phyloP scores from a whole-genome alignment of 2,329 filamentous ascomycete species.

The Trichoderma gracile region DNA sequence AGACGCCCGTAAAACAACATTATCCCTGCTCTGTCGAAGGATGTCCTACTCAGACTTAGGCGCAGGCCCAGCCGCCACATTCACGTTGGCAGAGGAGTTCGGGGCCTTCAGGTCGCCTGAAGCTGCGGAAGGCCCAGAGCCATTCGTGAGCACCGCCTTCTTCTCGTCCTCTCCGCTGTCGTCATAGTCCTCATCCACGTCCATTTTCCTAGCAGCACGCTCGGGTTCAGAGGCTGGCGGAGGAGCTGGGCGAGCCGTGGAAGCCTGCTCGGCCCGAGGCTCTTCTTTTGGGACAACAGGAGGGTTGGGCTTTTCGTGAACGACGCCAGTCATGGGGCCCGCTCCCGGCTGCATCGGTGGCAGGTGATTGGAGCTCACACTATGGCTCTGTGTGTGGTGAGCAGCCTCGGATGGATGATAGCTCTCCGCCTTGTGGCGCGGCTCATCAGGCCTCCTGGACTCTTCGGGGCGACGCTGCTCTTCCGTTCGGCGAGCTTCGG shows the following conservation, averaged over 20 bases:
- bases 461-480: constrained; percentile 63
- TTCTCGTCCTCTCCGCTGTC: constrained; percentile 88
- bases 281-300: constrained; percentile 58
- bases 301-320: constrained; percentile 50
- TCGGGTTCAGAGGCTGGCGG: constrained; percentile 70
- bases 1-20: no score
- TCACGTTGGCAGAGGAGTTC: constrained; percentile 52
- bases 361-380: constrained; percentile 54
- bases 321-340: constrained; percentile 54
- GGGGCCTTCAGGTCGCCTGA: constrained; percentile 54
- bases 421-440: constrained; percentile 71
- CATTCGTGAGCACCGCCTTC: constrained; percentile 51
- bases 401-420: constrained; percentile 94
- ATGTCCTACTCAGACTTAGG: constrained; percentile 49
- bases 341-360: constrained; percentile 65
- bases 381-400: constrained; percentile 66
- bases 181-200: constrained; percentile 96
- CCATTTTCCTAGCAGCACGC: constrained; percentile 86
- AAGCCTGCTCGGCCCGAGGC: constrained; percentile 45
- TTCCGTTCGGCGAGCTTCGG: constrained; percentile 66
- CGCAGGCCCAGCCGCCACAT: constrained; percentile 44
- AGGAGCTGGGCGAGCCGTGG: constrained; percentile 49
- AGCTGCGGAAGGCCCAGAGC: constrained; percentile 49
- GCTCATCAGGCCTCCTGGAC: constrained; percentile 54
- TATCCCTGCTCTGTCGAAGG: no score